phyloP scores from a whole-genome alignment of 2,329 filamentous ascomycete genomes.

The Clarireedia hainanense region DNA sequence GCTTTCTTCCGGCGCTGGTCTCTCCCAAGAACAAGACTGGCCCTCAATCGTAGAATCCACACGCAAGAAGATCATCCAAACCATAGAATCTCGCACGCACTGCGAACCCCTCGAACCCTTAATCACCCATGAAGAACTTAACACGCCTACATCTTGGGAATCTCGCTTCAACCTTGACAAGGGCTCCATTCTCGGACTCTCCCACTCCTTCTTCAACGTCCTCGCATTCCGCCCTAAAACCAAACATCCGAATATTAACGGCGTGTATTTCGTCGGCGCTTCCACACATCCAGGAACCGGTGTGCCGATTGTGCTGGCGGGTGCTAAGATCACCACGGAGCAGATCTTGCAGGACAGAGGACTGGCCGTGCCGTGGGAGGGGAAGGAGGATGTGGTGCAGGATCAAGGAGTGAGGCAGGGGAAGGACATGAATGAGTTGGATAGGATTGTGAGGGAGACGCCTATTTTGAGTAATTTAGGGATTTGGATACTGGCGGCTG shows the following conservation, averaged over 20 bases:
- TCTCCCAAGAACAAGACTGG: slow-evolving; percentile 48
- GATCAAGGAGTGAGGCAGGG: slow-evolving; percentile 17
- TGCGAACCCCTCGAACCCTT: slow-evolving; percentile 36
- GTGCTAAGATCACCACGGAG: slow-evolving; percentile 53
- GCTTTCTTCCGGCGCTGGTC: slow-evolving; percentile 18
- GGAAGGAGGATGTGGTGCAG: slow-evolving; percentile 6
- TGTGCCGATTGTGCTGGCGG: slow-evolving; percentile 65
- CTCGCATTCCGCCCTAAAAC: slow-evolving; percentile 58
- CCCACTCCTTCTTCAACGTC: slow-evolving; percentile 68
- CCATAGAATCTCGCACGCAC: slow-evolving; percentile 52
- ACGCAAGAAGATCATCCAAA: slow-evolving; percentile 51
- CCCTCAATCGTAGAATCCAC: slow-evolving; percentile 49
- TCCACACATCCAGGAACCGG: slow-evolving; percentile 70
- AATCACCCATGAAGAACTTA: slow-evolving; percentile 49
- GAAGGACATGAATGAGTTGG: slow-evolving; percentile 19
- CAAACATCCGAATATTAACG: slow-evolving; percentile 32
- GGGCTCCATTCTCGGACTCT: slow-evolving; percentile 65
- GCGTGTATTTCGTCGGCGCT: slow-evolving; percentile 65
- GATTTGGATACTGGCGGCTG: slow-evolving; percentile 14
- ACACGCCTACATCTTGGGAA: slow-evolving; percentile 60
- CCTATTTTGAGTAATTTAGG: slow-evolving; percentile 17
- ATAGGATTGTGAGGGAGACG: slow-evolving; percentile 15
- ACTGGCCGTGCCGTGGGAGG: slow-evolving; percentile 17
- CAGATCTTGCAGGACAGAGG: slow-evolving; percentile 37
- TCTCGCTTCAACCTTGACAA: slow-evolving; percentile 65